Percentiles rank a stretch among this genome's conserved stretches.
Evolutionary conservation across 1,139 yeast genomes (phyloP).

Genomic region (Suhomyces atakaporum): DNA sequence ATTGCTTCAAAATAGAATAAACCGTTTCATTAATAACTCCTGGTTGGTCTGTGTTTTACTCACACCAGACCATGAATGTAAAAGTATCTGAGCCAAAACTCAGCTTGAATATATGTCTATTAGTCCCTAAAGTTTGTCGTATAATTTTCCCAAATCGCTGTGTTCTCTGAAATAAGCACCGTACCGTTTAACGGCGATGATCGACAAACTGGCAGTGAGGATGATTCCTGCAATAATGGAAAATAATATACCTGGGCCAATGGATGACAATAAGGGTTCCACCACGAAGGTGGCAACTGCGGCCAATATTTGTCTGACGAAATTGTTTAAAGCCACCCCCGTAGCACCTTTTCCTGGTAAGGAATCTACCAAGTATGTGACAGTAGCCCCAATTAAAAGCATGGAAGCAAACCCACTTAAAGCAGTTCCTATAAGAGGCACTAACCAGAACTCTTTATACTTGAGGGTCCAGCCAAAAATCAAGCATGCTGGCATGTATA

Average conservation of each 20-base stretch:
- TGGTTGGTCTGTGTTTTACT: too few relatives aligned
- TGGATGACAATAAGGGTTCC: conserved; percentile 62
- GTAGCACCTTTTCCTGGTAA: conserved; percentile 89
- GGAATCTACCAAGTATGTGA: conserved; percentile 80
- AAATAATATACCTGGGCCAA: conserved; percentile 73
- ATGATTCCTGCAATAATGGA: conserved; percentile 65
- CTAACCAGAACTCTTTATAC: conserved; percentile 67
- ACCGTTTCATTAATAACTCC: too few relatives aligned
- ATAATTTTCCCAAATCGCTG: conserved; percentile 60
- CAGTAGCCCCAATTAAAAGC: conserved; percentile 80
- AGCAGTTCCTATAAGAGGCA: conserved; percentile 78
- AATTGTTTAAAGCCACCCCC: conserved; percentile 81
- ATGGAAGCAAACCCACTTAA: conserved; percentile 80
- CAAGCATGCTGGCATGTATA: conserved; percentile 66
- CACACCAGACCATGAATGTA: background rate
- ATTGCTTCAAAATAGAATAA: too few relatives aligned
- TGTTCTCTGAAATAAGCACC: conserved; percentile 69
- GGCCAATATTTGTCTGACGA: conserved; percentile 72
- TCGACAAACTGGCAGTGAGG: conserved; percentile 41
- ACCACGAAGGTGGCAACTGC: conserved; percentile 75
- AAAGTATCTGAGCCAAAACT: background rate
- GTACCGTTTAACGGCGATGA: conserved; percentile 53
- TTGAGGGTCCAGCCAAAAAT: conserved; percentile 84
- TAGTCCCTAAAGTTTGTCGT: conserved; percentile 38
- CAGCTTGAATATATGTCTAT: background rate